phyloP scores from a whole-genome alignment of 768 basidiomycete species.

The Rhizopogon roseolus region DNA sequence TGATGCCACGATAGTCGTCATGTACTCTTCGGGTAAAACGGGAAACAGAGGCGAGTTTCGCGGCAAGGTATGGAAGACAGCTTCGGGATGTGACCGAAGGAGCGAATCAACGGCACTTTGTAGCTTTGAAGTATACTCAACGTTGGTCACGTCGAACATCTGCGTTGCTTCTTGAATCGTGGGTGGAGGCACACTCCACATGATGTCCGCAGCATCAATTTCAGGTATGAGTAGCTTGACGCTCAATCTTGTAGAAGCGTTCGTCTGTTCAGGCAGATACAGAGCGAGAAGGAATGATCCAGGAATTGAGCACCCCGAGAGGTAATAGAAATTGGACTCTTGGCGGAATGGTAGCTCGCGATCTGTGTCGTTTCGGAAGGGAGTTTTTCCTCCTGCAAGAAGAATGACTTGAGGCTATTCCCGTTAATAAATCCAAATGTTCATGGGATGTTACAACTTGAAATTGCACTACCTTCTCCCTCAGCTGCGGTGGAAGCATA shows the following conservation, averaged over 20 bases:
- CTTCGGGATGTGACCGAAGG: constrained; percentile 31
- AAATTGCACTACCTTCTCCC: neutral
- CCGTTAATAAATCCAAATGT: neutral
- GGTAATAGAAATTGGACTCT: constrained; percentile 88
- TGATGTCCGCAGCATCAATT: constrained; percentile 62
- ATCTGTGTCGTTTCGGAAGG: constrained; percentile 80
- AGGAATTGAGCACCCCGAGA: constrained; percentile 77
- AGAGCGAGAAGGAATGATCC: constrained; percentile 61
- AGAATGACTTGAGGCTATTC: constrained; percentile 64
- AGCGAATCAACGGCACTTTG: neutral
- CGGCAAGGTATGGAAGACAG: constrained; percentile 65
- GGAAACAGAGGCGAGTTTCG: constrained; percentile 49
- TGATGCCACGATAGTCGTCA: constrained; percentile 29
- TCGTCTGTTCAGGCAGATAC: constrained; percentile 42
- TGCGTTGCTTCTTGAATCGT: constrained; percentile 52
- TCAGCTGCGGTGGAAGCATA: neutral
- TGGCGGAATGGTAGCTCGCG: constrained; percentile 68
- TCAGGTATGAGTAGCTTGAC: constrained; percentile 77
- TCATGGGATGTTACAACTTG: neutral
- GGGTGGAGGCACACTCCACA: constrained; percentile 88
- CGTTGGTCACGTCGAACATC: constrained; percentile 55
- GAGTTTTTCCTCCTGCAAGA: constrained; percentile 57
- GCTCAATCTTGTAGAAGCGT: constrained; percentile 37
- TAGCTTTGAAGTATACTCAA: constrained; percentile 17
- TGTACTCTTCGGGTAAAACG: constrained; percentile 37